A percentile compares a stretch with the other conserved stretches of the same genome.
Evolutionary conservation across 2,329 filamentous ascomycete genomes (phyloP).

Genomic region (Pseudogymnoascus sp.): DNA sequence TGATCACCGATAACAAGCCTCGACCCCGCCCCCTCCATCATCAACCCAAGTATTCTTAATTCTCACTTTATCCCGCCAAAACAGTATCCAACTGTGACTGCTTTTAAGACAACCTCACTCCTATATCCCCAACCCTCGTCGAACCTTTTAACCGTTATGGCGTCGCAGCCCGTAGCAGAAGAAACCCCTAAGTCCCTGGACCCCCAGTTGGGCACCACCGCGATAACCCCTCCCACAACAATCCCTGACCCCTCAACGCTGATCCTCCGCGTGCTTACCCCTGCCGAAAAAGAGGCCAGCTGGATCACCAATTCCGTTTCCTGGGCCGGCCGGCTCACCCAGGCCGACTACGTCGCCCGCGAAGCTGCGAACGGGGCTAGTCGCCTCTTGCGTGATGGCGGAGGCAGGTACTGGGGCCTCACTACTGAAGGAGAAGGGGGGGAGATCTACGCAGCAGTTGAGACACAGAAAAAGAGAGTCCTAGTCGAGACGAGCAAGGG

Average conservation of each 20-base stretch:
- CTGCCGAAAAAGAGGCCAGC: not conserved
- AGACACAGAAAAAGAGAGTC: not conserved
- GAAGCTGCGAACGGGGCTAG: not conserved
- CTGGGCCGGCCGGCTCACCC: not conserved
- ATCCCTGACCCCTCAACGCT: not conserved
- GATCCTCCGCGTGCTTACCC: not conserved
- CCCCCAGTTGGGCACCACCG: not conserved
- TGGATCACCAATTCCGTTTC: not conserved
- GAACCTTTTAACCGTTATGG: not conserved
- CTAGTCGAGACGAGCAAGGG: not conserved
- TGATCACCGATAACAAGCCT: not conserved
- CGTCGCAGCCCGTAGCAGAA: not conserved
- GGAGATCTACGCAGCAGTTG: not conserved
- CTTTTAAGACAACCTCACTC: not conserved
- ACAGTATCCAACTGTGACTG: not conserved
- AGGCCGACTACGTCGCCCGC: not conserved
- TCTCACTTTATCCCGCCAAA: not conserved
- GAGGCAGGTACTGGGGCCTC: not conserved
- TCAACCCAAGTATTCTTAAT: not conserved
- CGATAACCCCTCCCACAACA: not conserved
- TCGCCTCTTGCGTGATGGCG: not conserved
- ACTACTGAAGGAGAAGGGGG: not conserved
- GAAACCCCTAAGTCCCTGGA: not conserved
- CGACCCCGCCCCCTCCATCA: not conserved
- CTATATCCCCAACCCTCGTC: not conserved